Base-by-base conservation (phyloP, 164 flowering plant species). In the Aristolochia californica region DNA sequence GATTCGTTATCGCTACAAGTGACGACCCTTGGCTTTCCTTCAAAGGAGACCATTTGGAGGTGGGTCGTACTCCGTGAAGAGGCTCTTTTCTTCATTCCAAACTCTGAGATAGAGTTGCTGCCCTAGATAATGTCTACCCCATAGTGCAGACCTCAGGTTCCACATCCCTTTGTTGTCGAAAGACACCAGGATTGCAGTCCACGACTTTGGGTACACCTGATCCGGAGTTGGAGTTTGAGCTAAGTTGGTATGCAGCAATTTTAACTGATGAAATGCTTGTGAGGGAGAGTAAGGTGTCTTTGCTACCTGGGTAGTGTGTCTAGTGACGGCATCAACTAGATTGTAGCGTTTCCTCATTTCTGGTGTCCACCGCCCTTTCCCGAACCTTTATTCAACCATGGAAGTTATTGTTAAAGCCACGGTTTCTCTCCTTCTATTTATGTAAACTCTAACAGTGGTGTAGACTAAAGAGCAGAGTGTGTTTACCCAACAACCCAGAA, bases 401-500 rank as follows among this genome's bases (percentile, higher is more conserved):
- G n/a, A 17, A 52, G n/a, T n/a, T n/a, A n/a, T n/a, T 55, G 2
- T 16, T 40, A 40, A 15, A 2, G 12, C 9, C 17, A 15, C 14
- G 16, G 5, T 9, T 21, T 12, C 48, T 17, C 5, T 12, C 20
- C 8, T 17, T 34, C 21, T 11, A 25, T 21, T n/a, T 55, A 14
- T 15, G n/a, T 26, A n/a, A n/a, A n/a, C n/a, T n/a, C n/a, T n/a
- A n/a, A n/a, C n/a, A n/a, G n/a, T n/a, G n/a, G n/a, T n/a, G 16
- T 14, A 13, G 24, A 56, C 23, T 3, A 18, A 43, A 43, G 17
- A 5, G 23, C 2, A 80, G 74, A 47, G 68, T 44, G 22, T 12
- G n/a, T 75, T 5, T 78, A 88, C 96, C 83, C 90, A 1, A 83
- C 88, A 56, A 67, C 68, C 66, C 75, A 87, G 72, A 77, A 77